A percentile compares a stretch with the other conserved stretches of the same genome.
Conservation (phyloP, 345 rosid genomes). For the Garcia nutans region DNA sequence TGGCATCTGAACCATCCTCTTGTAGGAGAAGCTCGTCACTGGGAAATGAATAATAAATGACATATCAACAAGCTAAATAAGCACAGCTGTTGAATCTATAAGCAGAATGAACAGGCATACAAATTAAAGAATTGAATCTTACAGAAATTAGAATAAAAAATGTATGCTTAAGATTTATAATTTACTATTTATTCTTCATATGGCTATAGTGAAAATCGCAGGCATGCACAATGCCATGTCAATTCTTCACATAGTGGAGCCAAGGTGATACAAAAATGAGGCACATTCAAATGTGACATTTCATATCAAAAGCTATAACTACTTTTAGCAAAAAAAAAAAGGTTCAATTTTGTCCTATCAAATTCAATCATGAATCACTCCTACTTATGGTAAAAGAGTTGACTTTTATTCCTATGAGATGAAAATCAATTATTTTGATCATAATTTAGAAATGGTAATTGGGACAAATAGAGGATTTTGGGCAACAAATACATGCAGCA, state of each 20-base stretch:
- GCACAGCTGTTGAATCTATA: neutral
- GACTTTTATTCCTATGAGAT: neutral
- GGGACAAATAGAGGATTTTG: neutral
- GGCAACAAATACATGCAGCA: neutral
- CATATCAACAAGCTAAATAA: constrained; percentile 7
- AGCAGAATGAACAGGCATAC: neutral
- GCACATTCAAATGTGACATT: neutral
- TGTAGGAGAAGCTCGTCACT: constrained; percentile 89
- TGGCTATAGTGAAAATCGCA: neutral
- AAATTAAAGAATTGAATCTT: neutral
- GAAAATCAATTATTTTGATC: neutral
- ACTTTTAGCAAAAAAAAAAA: neutral
- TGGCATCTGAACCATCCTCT: constrained; percentile 71
- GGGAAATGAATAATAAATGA: constrained; percentile 28
- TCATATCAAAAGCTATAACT: neutral
- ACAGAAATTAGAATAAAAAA: neutral
- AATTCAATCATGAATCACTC: neutral
- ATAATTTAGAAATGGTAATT: neutral
- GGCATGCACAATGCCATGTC: neutral
- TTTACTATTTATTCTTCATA: neutral
- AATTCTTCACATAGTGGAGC: too few species aligned
- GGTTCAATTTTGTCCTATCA: neutral
- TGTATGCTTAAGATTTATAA: neutral
- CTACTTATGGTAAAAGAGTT: neutral
- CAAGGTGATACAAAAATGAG: neutral